Conservation (phyloP, 148 eudicot genomes). For the Camellia sinensis region DNA sequence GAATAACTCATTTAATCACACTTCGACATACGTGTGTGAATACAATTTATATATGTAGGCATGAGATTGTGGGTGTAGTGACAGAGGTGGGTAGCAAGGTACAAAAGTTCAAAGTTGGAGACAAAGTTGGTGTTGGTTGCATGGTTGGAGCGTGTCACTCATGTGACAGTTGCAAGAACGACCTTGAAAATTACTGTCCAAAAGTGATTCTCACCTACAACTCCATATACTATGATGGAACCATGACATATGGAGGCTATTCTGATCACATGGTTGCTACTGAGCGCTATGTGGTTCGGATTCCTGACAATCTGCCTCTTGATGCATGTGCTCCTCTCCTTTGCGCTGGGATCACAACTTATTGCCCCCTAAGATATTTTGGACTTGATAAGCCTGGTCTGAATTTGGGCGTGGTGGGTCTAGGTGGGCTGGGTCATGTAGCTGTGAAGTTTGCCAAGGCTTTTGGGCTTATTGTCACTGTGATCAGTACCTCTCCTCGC, state of each 20-base stretch:
- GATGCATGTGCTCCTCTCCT: conserved; percentile 39
- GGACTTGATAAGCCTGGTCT: conserved; percentile 7
- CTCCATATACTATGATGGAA: conserved; percentile 21
- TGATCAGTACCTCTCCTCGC: conserved; percentile 1
- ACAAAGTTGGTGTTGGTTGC: conserved; percentile 36
- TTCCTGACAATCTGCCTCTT: conserved; percentile 22
- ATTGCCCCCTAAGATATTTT: conserved; percentile 22
- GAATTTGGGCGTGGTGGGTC: neutral
- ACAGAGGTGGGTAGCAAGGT: conserved; percentile 31
- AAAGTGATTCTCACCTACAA: conserved; percentile 5
- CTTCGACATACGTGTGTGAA: neutral
- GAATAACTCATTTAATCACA: too few species aligned
- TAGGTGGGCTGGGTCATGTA: neutral
- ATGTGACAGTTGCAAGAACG: conserved; percentile 13
- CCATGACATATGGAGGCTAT: conserved; percentile 32
- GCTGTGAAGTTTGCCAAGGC: conserved; percentile 3
- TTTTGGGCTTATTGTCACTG: neutral
- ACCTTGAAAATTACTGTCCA: conserved; percentile 22
- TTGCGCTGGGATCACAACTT: conserved; percentile 46
- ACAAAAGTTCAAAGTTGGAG: conserved; percentile 26
- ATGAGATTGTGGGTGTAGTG: conserved; percentile 21
- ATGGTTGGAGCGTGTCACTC: conserved; percentile 31
- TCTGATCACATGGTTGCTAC: conserved; percentile 30
- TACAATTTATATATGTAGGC: neutral
- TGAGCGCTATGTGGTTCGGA: conserved; percentile 11